Conservation (phyloP, 345 rosid species). For the Arabidopsis suecica region DNA sequence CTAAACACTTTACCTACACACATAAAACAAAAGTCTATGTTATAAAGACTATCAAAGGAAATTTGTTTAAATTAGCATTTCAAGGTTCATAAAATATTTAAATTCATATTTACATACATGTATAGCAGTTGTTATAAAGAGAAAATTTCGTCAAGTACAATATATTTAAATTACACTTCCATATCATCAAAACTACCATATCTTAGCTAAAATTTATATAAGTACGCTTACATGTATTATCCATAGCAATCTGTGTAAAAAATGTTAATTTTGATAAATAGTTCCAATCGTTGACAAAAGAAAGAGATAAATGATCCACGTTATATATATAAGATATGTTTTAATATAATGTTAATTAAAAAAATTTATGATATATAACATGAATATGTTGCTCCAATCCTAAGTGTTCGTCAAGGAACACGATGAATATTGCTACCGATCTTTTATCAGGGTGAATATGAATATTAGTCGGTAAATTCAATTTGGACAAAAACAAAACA, state of each 20-base stretch:
- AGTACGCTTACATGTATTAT: background rate
- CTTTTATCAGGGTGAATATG: too few relatives aligned
- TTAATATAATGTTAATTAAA: too few relatives aligned
- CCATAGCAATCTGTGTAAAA: background rate
- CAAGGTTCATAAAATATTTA: too few relatives aligned
- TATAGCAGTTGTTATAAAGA: too few relatives aligned
- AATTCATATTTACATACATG: too few relatives aligned
- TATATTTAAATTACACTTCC: too few relatives aligned
- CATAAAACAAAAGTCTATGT: background rate
- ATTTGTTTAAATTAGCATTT: background rate
- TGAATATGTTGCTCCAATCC: too few relatives aligned
- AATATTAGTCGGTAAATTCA: background rate
- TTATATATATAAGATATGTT: too few relatives aligned
- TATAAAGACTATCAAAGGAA: background rate
- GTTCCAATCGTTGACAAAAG: background rate
- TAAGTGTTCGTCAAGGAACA: too few relatives aligned
- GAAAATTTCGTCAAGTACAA: too few relatives aligned
- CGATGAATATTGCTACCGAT: too few relatives aligned
- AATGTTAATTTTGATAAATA: background rate
- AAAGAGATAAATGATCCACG: background rate
- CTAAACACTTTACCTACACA: constrained; percentile 9
- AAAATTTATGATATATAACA: too few relatives aligned
- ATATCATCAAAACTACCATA: background rate
- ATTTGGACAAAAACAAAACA: background rate
- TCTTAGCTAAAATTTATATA: background rate